phyloP scores from a whole-genome alignment of 169 alveolate genomes.

The Cryptosporidium meleagridis region DNA sequence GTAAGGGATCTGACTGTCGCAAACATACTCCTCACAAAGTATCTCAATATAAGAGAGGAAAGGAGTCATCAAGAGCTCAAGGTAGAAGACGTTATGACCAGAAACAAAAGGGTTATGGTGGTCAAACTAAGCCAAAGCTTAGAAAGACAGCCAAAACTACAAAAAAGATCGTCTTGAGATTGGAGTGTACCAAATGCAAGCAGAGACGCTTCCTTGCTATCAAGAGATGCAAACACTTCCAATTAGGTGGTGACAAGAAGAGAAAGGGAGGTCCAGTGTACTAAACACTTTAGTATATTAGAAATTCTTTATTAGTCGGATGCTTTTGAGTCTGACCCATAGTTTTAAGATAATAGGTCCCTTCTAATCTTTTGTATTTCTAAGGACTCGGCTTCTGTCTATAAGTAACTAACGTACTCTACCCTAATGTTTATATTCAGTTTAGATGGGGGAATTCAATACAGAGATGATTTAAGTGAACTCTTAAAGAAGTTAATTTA shows the following conservation, averaged over 20 bases:
- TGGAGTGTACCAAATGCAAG: slow-evolving; percentile 98
- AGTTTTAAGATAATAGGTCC: neutral
- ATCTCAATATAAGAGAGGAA: slow-evolving; percentile 97
- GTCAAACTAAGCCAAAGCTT: slow-evolving; percentile 98
- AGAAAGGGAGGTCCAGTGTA: slow-evolving; percentile 84
- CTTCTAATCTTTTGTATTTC: slow-evolving; percentile 17
- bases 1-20: slow-evolving; percentile 72
- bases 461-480: neutral
- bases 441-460: neutral
- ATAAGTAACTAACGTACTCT: too few species aligned
- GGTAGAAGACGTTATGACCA: slow-evolving; percentile 99
- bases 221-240: slow-evolving; percentile 99
- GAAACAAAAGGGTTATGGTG: slow-evolving; percentile 99
- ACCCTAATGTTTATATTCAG: neutral
- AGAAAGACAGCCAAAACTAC: slow-evolving; percentile 99
- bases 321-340: neutral
- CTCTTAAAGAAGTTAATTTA: neutral
- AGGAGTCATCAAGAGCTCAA: slow-evolving; percentile 95
- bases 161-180: slow-evolving; percentile 96
- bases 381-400: neutral
- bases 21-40: slow-evolving; percentile 95
- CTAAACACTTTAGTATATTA: slow-evolving; percentile 6
- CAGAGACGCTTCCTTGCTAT: slow-evolving; percentile 94
- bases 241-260: slow-evolving; percentile 96
- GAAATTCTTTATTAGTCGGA: neutral